These are phyloP conservation scores for Fusarium sp. DNA, from an alignment of 2,329 filamentous ascomycete species.

Conservation along the genomic window DNA sequence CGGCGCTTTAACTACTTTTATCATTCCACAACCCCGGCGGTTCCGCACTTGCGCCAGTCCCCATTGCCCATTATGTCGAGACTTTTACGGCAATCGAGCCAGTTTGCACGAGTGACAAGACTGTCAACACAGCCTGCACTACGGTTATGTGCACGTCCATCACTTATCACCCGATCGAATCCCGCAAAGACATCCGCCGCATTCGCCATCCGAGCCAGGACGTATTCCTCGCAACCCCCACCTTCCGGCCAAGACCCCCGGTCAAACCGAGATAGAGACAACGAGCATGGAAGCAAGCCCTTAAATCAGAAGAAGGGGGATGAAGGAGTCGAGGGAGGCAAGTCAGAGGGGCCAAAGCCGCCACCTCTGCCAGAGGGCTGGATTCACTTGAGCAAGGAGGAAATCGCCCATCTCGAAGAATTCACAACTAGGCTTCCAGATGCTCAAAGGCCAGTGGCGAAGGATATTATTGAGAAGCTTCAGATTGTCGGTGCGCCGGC, in stretches of 20 bases:
- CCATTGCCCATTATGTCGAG: slow-evolving; percentile 68
- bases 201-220: slow-evolving; percentile 51
- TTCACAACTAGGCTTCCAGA: slow-evolving; percentile 73
- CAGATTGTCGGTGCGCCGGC: slow-evolving; percentile 76
- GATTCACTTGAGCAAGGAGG: slow-evolving; percentile 60
- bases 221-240: slow-evolving; percentile 55
- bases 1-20: slow-evolving; percentile 38
- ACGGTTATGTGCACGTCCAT: slow-evolving; percentile 58
- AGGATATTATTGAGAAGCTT: slow-evolving; percentile 71
- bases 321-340: slow-evolving; percentile 26
- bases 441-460: slow-evolving; percentile 70
- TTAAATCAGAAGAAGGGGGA: slow-evolving; percentile 37
- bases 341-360: slow-evolving; percentile 45
- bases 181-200: slow-evolving; percentile 46
- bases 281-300: slow-evolving; percentile 39
- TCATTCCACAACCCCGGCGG: slow-evolving; percentile 49
- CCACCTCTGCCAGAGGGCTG: slow-evolving; percentile 60
- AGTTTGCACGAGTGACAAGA: slow-evolving; percentile 72
- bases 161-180: slow-evolving; percentile 50
- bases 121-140: slow-evolving; percentile 65
- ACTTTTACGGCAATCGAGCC: slow-evolving; percentile 74
- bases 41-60: slow-evolving; percentile 52
- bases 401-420: slow-evolving; percentile 66
- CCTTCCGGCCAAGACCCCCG: slow-evolving; percentile 54
- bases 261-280: slow-evolving; percentile 45